Conservation (phyloP, 1,139 yeast genomes). For the Candida smagusa region DNA sequence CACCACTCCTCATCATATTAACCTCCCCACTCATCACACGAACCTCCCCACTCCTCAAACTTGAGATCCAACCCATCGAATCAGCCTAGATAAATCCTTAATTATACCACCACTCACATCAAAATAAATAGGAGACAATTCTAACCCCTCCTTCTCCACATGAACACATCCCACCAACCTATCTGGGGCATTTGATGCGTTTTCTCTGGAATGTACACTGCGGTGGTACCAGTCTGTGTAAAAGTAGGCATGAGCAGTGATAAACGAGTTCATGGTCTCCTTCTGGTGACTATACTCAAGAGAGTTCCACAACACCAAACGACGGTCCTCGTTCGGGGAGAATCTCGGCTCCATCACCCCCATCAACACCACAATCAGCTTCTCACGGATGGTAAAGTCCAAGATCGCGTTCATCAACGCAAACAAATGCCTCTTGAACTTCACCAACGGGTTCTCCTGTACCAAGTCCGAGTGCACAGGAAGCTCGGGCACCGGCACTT, state of each 20-base stretch:
- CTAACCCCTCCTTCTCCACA: conserved; percentile 2
- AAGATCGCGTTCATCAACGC: conserved; percentile 26
- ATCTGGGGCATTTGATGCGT: neutral
- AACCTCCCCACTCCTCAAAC: neutral
- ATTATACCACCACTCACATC: conserved; percentile 2
- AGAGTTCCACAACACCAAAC: conserved; percentile 16
- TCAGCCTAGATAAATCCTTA: conserved; percentile 6
- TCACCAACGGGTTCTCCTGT: conserved; percentile 29
- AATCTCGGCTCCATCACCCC: conserved; percentile 34
- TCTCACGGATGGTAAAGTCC: conserved; percentile 19
- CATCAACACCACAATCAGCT: conserved; percentile 26
- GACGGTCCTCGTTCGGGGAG: conserved; percentile 9
- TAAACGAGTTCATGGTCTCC: conserved; percentile 16
- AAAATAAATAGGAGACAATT: conserved; percentile 1
- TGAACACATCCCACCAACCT: conserved; percentile 4
- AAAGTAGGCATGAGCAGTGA: conserved; percentile 28
- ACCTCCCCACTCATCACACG: neutral
- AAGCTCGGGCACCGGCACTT: conserved; percentile 24
- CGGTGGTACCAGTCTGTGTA: conserved; percentile 39
- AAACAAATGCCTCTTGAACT: conserved; percentile 31
- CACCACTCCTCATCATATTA: no score
- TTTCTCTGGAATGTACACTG: conserved; percentile 18
- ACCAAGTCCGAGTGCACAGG: conserved; percentile 32
- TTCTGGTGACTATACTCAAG: conserved; percentile 4
- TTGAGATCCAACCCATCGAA: neutral